A percentile compares a stretch with the other conserved stretches of the same genome.
phyloP scores from a whole-genome alignment of 257 asterid species.

The Ehretia macrophylla region DNA sequence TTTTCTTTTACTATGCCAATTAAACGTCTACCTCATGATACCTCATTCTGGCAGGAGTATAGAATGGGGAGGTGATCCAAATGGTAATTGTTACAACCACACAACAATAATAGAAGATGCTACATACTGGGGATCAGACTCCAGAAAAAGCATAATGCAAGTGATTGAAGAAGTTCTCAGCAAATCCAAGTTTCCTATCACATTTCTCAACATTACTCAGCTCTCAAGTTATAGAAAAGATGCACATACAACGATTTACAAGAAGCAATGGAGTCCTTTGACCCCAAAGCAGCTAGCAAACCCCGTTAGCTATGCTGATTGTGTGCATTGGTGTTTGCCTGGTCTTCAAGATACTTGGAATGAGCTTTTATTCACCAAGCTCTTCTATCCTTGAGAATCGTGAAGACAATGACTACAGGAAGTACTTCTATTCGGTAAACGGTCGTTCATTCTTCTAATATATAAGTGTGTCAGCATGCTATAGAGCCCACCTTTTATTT shows the following conservation, averaged over 20 bases:
- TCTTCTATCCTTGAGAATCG: conserved; percentile 54
- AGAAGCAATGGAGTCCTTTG: conserved; percentile 41
- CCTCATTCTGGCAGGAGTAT: conserved; percentile 51
- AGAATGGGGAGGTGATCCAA: conserved; percentile 60
- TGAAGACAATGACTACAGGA: no score
- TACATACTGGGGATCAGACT: conserved; percentile 39
- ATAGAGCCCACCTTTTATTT: no score
- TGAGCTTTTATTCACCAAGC: conserved; percentile 60
- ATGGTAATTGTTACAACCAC: conserved; percentile 62
- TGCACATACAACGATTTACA: conserved; percentile 73
- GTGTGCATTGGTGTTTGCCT: conserved; percentile 89
- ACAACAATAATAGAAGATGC: conserved; percentile 44
- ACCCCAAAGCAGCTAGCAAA: conserved; percentile 40
- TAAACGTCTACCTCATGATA: no score
- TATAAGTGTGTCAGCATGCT: no score
- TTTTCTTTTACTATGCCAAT: no score
- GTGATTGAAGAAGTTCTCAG: conserved; percentile 37
- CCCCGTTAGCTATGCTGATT: conserved; percentile 63
- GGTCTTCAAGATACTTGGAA: conserved; percentile 88
- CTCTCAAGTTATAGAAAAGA: conserved; percentile 64
- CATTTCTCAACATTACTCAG: conserved; percentile 59
- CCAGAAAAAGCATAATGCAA: conserved; percentile 33
- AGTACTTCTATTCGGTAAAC: no score
- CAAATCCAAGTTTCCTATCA: conserved; percentile 48
- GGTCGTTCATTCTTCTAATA: no score